These are phyloP conservation scores for Colletotrichum truncatum DNA, from an alignment of 2,329 filamentous ascomycete species.

Conservation along the genomic window DNA sequence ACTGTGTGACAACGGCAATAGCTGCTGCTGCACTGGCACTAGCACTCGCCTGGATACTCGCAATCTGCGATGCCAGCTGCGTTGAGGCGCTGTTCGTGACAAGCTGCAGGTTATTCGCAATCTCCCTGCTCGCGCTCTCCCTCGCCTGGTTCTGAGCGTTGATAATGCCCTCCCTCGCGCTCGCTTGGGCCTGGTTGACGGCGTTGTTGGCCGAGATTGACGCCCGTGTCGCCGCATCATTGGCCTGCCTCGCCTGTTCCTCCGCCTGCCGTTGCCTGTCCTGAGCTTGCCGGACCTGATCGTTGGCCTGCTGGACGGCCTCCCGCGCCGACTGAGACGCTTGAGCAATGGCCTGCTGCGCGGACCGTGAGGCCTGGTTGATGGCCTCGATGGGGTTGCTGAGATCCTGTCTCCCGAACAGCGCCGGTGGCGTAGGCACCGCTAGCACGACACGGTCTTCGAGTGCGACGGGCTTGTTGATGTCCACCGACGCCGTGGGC, in stretches of 20 bases:
- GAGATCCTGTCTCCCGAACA: slow-evolving; percentile 16
- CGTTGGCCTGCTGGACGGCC: slow-evolving; percentile 35
- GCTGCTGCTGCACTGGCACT: slow-evolving; percentile 36
- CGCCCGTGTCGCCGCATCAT: slow-evolving; percentile 35
- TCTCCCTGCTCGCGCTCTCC: slow-evolving; percentile 33
- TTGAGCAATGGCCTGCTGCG: slow-evolving; percentile 27
- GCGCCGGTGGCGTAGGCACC: slow-evolving; percentile 18
- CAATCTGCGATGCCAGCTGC: slow-evolving; percentile 38
- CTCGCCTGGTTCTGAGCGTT: slow-evolving; percentile 33
- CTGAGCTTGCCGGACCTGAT: slow-evolving; percentile 35
- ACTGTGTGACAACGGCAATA: slow-evolving; percentile 38
- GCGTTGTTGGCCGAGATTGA: slow-evolving; percentile 35
- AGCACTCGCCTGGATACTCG: slow-evolving; percentile 33
- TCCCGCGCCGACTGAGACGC: slow-evolving; percentile 31
- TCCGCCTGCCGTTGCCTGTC: slow-evolving; percentile 34
- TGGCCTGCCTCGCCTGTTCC: slow-evolving; percentile 32
- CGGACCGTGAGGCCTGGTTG: slow-evolving; percentile 24
- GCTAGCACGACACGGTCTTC: slow-evolving; percentile 26
- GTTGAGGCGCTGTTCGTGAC: slow-evolving; percentile 39
- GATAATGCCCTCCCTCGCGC: slow-evolving; percentile 26
- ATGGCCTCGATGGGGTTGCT: slow-evolving; percentile 23
- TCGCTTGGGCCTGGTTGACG: slow-evolving; percentile 31
- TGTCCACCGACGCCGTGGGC: slow-evolving; percentile 15
- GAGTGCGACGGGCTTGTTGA: slow-evolving; percentile 9
- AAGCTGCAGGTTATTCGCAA: slow-evolving; percentile 32